These are phyloP conservation scores for Leptosphaerulina australis DNA, from an alignment of 2,329 filamentous ascomycete genomes.

Conservation along the genomic window DNA sequence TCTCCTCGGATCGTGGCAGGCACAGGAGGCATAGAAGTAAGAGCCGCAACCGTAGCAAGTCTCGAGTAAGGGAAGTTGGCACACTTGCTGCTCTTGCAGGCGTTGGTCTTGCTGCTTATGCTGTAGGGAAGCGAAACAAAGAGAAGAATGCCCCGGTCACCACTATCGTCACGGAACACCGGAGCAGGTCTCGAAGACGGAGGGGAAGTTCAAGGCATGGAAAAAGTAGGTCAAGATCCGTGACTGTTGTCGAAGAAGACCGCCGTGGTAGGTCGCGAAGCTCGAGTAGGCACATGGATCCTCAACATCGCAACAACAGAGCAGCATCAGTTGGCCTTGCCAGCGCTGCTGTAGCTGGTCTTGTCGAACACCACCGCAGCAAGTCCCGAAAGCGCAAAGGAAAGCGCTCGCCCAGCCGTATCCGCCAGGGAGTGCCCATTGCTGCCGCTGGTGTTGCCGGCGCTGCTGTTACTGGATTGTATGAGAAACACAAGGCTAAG, in stretches of 20 bases:
- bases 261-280: constrained; percentile 49
- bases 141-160: constrained; percentile 52
- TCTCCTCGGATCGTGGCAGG: constrained; percentile 41
- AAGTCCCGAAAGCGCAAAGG: constrained; percentile 61
- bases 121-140: constrained; percentile 54
- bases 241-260: constrained; percentile 36
- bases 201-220: constrained; percentile 31
- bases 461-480: constrained; percentile 66
- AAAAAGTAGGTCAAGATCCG: constrained; percentile 43
- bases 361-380: constrained; percentile 63
- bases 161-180: constrained; percentile 53
- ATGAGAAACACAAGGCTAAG: constrained; percentile 67
- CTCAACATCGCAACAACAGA: constrained; percentile 62
- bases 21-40: constrained; percentile 32
- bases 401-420: constrained; percentile 60
- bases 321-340: constrained; percentile 68
- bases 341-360: constrained; percentile 66
- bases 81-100: constrained; percentile 66
- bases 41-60: constrained; percentile 43
- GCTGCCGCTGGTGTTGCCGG: constrained; percentile 66
- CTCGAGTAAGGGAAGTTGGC: constrained; percentile 59
- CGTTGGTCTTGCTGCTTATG: constrained; percentile 64
- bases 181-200: constrained; percentile 55
- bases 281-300: constrained; percentile 51
- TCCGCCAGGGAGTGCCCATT: constrained; percentile 64